phyloP scores from a whole-genome alignment of 2,329 filamentous ascomycete genomes.

The Epichloe uncinata region DNA sequence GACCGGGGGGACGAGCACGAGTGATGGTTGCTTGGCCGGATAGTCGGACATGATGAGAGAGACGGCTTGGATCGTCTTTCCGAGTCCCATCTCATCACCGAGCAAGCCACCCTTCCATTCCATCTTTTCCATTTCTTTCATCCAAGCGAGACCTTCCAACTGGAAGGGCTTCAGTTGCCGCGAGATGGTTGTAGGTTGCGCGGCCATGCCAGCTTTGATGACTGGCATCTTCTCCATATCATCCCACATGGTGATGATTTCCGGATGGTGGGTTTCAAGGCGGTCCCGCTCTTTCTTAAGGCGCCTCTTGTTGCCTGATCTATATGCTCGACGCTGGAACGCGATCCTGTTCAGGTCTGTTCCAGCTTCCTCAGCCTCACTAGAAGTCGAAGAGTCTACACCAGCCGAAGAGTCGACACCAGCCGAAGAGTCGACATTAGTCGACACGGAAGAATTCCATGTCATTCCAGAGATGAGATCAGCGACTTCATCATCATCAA shows the following conservation, averaged over 20 bases:
- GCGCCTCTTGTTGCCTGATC: slow-evolving; percentile 15
- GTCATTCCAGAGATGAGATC: neutral
- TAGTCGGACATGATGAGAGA: slow-evolving; percentile 98
- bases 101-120: slow-evolving; percentile 80
- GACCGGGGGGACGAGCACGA: slow-evolving; percentile 90
- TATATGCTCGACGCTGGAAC: slow-evolving; percentile 21
- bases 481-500: neutral
- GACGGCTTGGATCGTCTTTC: slow-evolving; percentile 96
- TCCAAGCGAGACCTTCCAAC: slow-evolving; percentile 86
- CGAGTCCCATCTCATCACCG: slow-evolving; percentile 97
- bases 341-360: slow-evolving; percentile 10
- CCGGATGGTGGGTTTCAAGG: slow-evolving; percentile 65
- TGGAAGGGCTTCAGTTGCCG: slow-evolving; percentile 87
- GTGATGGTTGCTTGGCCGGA: slow-evolving; percentile 65
- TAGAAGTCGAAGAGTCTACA: slow-evolving; percentile 8
- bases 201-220: slow-evolving; percentile 38
- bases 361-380: slow-evolving; percentile 12
- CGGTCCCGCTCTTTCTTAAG: slow-evolving; percentile 42
- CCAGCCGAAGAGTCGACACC: slow-evolving; percentile 6
- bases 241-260: slow-evolving; percentile 73
- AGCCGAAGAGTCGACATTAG: slow-evolving; percentile 6
- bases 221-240: slow-evolving; percentile 55
- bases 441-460: slow-evolving; percentile 4
- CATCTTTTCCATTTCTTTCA: slow-evolving; percentile 77
- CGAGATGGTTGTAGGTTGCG: slow-evolving; percentile 56